Evolutionary conservation across 495 filamentous ascomycete genomes (phyloP).

Genomic region (Penicillium goetzii): DNA sequence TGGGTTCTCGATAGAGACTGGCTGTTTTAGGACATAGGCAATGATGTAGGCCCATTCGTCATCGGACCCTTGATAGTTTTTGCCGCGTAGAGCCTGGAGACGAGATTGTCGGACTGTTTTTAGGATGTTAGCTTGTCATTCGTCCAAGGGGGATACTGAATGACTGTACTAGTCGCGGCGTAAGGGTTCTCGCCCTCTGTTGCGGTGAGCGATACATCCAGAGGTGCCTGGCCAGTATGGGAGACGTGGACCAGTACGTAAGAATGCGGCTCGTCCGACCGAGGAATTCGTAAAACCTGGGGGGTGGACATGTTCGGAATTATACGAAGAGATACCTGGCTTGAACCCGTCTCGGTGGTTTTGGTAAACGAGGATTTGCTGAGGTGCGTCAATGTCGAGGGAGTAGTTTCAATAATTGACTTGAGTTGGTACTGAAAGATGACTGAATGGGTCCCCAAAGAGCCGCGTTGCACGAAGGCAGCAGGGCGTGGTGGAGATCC

Average conservation of each 20-base stretch:
- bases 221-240: constrained; percentile 44
- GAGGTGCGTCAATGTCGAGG: not conserved
- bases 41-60: constrained; percentile 62
- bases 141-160: constrained; percentile 1
- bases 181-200: constrained; percentile 72
- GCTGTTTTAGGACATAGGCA: constrained; percentile 36
- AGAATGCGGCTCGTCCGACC: constrained; percentile 53
- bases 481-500: constrained; percentile 1
- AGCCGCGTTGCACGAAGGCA: constrained; percentile 2
- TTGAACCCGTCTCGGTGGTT: not conserved
- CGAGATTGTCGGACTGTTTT: constrained; percentile 51
- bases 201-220: constrained; percentile 66
- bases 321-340: not conserved
- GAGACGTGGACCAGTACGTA: constrained; percentile 63
- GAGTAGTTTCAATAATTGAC: not conserved
- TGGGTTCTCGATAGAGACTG: constrained; percentile 13
- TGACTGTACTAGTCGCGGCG: constrained; percentile 54
- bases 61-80: constrained; percentile 56
- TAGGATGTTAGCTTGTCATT: constrained; percentile 25
- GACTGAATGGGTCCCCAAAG: not conserved
- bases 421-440: not conserved
- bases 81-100: constrained; percentile 50
- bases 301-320: constrained; percentile 20
- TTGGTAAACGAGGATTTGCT: not conserved
- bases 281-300: constrained; percentile 57